Evolutionary conservation across 306 rosid genomes (phyloP).

Genomic region (Trifolium dubium): DNA sequence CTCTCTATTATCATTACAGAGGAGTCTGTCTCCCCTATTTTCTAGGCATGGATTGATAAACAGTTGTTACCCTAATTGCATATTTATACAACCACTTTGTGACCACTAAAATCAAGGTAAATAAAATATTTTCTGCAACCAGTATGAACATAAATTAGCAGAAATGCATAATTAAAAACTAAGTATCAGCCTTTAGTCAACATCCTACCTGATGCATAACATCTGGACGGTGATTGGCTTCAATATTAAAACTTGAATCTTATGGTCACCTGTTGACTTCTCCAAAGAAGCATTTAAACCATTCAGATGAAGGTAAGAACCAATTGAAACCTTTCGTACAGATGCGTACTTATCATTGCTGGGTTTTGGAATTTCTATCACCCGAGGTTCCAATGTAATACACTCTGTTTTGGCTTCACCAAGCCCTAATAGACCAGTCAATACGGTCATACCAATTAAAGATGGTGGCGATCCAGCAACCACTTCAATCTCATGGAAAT

Average conservation of each 20-base stretch:
- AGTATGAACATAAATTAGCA: constrained; percentile 5
- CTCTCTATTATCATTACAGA: constrained; percentile 9
- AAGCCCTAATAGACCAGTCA: constrained; percentile 44
- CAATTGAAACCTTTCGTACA: constrained; percentile 54
- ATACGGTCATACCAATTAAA: constrained; percentile 49
- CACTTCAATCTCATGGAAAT: constrained; percentile 63
- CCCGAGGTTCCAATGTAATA: constrained; percentile 60
- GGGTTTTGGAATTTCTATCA: constrained; percentile 56
- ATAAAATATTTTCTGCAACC: constrained; percentile 20
- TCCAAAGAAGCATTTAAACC: constrained; percentile 70
- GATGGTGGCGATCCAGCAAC: constrained; percentile 69
- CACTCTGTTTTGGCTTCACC: constrained; percentile 51
- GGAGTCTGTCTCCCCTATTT: not conserved
- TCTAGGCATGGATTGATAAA: constrained; percentile 5
- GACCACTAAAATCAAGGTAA: constrained; percentile 12
- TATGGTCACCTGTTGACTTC: constrained; percentile 50
- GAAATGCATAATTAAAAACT: constrained; percentile 32
- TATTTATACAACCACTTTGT: not conserved
- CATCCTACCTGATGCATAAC: constrained; percentile 67
- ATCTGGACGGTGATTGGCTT: constrained; percentile 62
- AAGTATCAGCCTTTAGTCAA: constrained; percentile 29
- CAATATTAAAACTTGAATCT: constrained; percentile 58
- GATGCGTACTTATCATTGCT: constrained; percentile 60
- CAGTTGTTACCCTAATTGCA: constrained; percentile 18
- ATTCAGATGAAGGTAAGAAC: constrained; percentile 58